phyloP scores from a whole-genome alignment of 2,329 filamentous ascomycete species.

The Monilinia laxa region DNA sequence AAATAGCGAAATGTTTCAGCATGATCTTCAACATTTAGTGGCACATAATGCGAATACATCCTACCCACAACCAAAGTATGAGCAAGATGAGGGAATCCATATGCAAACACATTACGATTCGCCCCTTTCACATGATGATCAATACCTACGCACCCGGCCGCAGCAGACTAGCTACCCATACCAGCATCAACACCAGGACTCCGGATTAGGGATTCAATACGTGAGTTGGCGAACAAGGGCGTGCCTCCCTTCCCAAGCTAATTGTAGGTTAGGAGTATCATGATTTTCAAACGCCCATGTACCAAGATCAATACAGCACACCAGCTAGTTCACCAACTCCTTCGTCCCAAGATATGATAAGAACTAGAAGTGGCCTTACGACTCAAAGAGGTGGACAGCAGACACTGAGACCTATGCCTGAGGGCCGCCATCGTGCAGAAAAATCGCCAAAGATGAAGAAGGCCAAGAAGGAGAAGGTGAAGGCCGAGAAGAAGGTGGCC shows the following conservation, averaged over 20 bases:
- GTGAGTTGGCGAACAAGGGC: conserved; percentile 27
- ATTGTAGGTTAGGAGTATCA: conserved; percentile 31
- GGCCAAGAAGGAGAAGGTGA: conserved; percentile 42
- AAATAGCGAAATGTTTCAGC: conserved; percentile 44
- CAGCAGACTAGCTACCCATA: conserved; percentile 35
- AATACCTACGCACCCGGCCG: conserved; percentile 27
- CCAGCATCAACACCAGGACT: conserved; percentile 36
- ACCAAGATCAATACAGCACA: conserved; percentile 48
- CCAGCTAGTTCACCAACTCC: conserved; percentile 54
- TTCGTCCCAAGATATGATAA: conserved; percentile 37
- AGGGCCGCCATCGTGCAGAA: conserved; percentile 30
- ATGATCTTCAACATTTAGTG: conserved; percentile 46
- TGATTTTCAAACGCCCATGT: conserved; percentile 29
- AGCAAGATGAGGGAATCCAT: conserved; percentile 32
- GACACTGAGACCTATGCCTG: conserved; percentile 35
- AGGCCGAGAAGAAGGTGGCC: conserved; percentile 49
- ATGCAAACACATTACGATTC: conserved; percentile 36
- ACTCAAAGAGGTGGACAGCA: conserved; percentile 33
- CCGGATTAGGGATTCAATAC: conserved; percentile 34
- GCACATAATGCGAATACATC: conserved; percentile 45
- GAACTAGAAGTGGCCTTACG: conserved; percentile 37
- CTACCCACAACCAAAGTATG: conserved; percentile 35
- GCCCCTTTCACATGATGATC: conserved; percentile 31
- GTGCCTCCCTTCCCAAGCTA: conserved; percentile 25
- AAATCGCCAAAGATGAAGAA: conserved; percentile 42